Base-by-base conservation (phyloP, 495 filamentous ascomycete species). In the Penicillium antarcticum region DNA sequence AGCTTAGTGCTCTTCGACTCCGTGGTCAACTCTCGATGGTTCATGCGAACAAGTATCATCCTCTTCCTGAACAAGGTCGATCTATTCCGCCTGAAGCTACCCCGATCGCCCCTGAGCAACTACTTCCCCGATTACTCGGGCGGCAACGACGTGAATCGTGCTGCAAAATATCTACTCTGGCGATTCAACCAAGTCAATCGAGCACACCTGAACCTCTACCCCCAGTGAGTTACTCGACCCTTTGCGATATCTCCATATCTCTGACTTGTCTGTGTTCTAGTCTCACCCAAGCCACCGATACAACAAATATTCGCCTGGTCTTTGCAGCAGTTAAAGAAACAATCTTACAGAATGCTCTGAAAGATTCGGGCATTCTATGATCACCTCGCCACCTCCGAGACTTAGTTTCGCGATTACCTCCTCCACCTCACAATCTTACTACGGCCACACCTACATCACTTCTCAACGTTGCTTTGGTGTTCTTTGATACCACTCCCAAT, bases 311-410 rank as follows among this genome's bases (percentile, higher is more conserved):
- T 65, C 89, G 94, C 34, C 78, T 98, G 14, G 94, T 98, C 31
- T 98, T 98, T 69, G 94, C 94, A 29, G 94, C 94, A 3, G 94
- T 98, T 34, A 98, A 98, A 70, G 94, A 98, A 72, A 98, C 94
- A 26, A 97, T 98, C 55, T 79, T 98, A 39, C 95, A 97, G 71
- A 98, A 97, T 68, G 94, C 94, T 18, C 77, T 98, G 63, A 96
- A 94, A 75, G 94, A 98, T 68, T 97, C 94, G 4, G 94, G 94
- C 56, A 97, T 98, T 68, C 80, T 97, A 65, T 97, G 60, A 56
- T 37, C 33, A 37, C 51, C 38, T 45, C 42, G 49, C 35, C 33
- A 42, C 46, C 38, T 45, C 42, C 45, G 48, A 33, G 34, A 44
- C 16, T 13, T 23, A n/a, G 26, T 17, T 37, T 21, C 29, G 19